These are phyloP conservation scores for Thermoascus crustaceus DNA, from an alignment of 2,329 filamentous ascomycete genomes.

Conservation along the genomic window DNA sequence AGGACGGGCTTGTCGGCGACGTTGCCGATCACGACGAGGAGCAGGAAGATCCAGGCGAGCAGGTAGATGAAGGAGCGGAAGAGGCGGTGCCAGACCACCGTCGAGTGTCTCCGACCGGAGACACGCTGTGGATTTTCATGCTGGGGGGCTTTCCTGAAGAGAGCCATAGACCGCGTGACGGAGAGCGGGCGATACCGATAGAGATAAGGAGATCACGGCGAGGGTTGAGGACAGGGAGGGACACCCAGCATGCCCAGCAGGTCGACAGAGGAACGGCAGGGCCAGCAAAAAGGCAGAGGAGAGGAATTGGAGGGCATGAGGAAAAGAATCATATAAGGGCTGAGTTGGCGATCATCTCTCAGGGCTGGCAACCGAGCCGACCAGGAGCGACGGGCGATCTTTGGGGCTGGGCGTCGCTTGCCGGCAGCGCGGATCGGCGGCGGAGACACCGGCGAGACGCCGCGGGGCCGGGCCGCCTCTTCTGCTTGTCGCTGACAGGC, in stretches of 20 bases:
- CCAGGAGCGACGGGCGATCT: too few relatives aligned
- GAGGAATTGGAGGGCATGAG: too few relatives aligned
- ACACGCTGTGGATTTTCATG: constrained; percentile 18
- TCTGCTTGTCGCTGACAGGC: too few relatives aligned
- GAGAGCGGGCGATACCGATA: not conserved
- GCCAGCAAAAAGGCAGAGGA: too few relatives aligned
- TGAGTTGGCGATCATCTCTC: too few relatives aligned
- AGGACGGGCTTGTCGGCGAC: constrained; percentile 55
- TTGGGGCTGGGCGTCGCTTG: too few relatives aligned
- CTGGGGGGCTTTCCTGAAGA: constrained; percentile 17
- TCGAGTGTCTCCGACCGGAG: constrained; percentile 23
- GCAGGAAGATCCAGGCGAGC: constrained; percentile 66
- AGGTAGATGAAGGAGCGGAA: constrained; percentile 63
- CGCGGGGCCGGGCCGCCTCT: too few relatives aligned
- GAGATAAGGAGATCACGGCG: not conserved
- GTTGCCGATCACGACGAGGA: constrained; percentile 74
- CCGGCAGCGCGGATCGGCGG: not conserved
- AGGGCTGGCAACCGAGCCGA: too few relatives aligned
- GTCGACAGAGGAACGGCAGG: too few relatives aligned
- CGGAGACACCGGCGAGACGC: not conserved
- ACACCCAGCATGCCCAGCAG: too few relatives aligned
- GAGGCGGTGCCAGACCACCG: constrained; percentile 50
- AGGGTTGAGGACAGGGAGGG: not conserved
- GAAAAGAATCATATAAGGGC: too few relatives aligned
- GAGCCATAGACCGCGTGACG: constrained; percentile 14